Evolutionary conservation across 78 protist genomes (phyloP), one percentile per base, ranked within the genome.

Genomic region (Fonticula alba): DNA sequence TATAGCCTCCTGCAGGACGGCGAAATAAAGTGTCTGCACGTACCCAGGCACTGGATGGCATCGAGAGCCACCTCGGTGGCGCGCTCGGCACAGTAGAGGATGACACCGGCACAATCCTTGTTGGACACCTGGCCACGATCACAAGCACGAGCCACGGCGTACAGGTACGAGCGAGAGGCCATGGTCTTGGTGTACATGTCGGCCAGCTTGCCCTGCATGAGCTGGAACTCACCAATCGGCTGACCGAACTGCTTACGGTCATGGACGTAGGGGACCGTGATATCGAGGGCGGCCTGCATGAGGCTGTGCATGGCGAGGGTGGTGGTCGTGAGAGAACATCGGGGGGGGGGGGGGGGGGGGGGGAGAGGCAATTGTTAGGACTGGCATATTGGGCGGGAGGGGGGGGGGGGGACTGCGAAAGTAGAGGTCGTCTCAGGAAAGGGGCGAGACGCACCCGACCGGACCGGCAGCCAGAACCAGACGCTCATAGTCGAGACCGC

Each of bases 401-500:
- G n/a, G n/a, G n/a, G n/a, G n/a, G n/a, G n/a, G n/a, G n/a, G n/a
- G n/a, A n/a, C n/a, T n/a, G n/a, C n/a, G n/a, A n/a, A n/a, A n/a
- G n/a, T n/a, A n/a, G n/a, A n/a, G n/a, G n/a, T n/a, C n/a, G n/a
- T n/a, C n/a, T n/a, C n/a, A n/a, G n/a, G n/a, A n/a, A n/a, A n/a
- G n/a, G n/a, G n/a, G n/a, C n/a, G n/a, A n/a, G n/a, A n/a, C 31
- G 19, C 20, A 62, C 37, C 90, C 95, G 17, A 86, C 64, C 54
- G 95, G 84, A 40, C 91, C 91, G 58, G 87, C 95, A 15, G 92
- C 56, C 20, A 89, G 67, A 22, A 81, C 85, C 14, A 77, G 69
- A 29, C 95, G 81, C 75, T 89, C 95, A 43, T 59, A 40, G 26
- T 89, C 92, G 46, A 89, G 77, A 55, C 91, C 91, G 61, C 83